Base-by-base conservation (phyloP, 2,329 filamentous ascomycete genomes). In the Pseudogymnoascus sp. region DNA sequence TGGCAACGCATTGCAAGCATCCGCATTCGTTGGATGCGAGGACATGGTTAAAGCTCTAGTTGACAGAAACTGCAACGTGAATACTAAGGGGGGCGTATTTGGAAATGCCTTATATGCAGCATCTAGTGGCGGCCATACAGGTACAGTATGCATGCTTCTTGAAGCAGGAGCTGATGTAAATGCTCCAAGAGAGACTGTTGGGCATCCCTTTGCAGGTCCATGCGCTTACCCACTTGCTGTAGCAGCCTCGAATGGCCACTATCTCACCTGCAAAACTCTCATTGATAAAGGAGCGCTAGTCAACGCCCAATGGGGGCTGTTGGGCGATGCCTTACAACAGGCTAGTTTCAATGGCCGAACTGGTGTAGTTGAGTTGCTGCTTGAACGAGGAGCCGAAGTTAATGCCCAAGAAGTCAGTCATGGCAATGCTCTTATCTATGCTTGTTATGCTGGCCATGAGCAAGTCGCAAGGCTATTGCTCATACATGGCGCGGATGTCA, bases 301-400 rank as follows among this genome's bases (percentile, higher is more conserved):
- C 43, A 49, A 49, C 3, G 43, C 14, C 12, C 3, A 49, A 49
- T 3, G 14, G 23, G 23, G 3, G 7, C 1, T 4, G 3, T 1
- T 0, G 16, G 23, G 14, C 14, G 16, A 7, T n/a, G 23, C 7
- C 43, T n/a, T 49, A 49, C 3, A 49, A 2, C 6, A 4, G 2
- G 43, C 43, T 9, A 16, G 23, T 49, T 3, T 5, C 2, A 59
- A 63, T 40, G 18, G 59, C 8, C 59, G 63, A 23, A 16, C 42
- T 3, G 63, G 62, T 16, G 65, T 68, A 12, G 37, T 59, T 23
- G 37, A 66, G 18, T 53, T 71, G 3, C 42, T 71, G 59, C n/a
- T 66, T 11, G 9, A 65, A 36, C 31, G 68, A 56, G 68, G 68
- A 2, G 68, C 68, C 31, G 34, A 53, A 8, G 42, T 62, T n/a